These are phyloP conservation scores for Cytospora chrysosperma DNA, from an alignment of 2,329 filamentous ascomycete genomes.

Conservation along the genomic window DNA sequence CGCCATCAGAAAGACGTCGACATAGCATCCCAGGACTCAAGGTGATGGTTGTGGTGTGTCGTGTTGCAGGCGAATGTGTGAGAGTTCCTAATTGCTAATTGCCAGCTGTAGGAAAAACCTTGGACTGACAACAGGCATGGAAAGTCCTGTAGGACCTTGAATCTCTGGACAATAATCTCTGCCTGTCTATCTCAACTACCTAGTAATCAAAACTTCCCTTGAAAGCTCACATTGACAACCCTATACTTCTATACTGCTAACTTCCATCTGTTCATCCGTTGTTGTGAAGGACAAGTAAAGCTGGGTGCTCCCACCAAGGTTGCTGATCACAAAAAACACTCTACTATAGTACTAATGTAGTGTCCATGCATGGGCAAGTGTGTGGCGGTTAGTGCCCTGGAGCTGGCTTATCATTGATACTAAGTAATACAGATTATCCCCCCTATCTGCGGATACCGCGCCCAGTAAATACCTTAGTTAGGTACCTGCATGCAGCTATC, in stretches of 20 bases:
- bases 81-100: background rate
- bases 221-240: background rate
- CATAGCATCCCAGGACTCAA: background rate
- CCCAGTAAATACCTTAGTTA: too few relatives aligned
- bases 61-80: background rate
- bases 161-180: too few relatives aligned
- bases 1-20: background rate
- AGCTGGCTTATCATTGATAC: background rate
- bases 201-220: too few relatives aligned
- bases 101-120: background rate
- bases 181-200: background rate
- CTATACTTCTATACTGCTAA: background rate
- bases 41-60: too few relatives aligned
- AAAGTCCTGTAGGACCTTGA: background rate
- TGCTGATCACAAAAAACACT: too few relatives aligned
- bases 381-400: background rate
- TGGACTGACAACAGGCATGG: background rate
- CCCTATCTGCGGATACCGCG: slow-evolving; percentile 3
- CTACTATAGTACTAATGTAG: too few relatives aligned
- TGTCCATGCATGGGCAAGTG: background rate
- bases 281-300: too few relatives aligned
- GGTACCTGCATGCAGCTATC: slow-evolving; percentile 13
- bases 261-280: too few relatives aligned
- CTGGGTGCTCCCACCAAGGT: too few relatives aligned
- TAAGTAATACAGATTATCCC: slow-evolving; percentile 17